Base-by-base conservation (phyloP, 106 monocot species). In the Dendrobium huoshanense region DNA sequence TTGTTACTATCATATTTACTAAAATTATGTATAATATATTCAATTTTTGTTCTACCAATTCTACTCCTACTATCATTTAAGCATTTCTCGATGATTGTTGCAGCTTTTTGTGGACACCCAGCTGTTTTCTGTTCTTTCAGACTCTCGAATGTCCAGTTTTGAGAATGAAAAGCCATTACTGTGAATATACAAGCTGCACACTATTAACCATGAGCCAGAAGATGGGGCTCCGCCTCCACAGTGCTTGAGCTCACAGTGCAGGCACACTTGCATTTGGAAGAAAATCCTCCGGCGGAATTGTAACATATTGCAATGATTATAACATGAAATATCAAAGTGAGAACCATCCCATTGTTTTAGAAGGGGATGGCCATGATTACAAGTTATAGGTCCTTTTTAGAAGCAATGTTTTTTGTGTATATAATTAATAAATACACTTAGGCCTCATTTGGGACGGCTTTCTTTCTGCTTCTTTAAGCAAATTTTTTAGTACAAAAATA, bases 101-200 rank as follows among this genome's bases (percentile, higher is more conserved):
- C 93, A 96, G 96, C 91, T 90, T 31, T 88, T 93, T 78, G 88
- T 91, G 64, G 96, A 96, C 54, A 96, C 96, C 16, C 96, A 96
- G 41, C 70, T 93, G 41, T 96, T 96, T 83, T 91, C 93, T 33
- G 96, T 88, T 72, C 80, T 92, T 48, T 89, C 94, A 18, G 96
- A 97, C 79, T 90, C 87, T 56, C 89, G 86, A 68, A 88, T 97
- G 17, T 87, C 89, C 42, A 91, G 81, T 31, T 94, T 84, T 67
- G 96, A 97, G 84, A 86, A 89, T 82, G 89, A 91, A 82, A 74
- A 74, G 74, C 41, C 42, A 6, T 74, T 6, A 43, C 43, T 19
- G 61, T 61, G 61, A 61, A 22, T 22, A 61, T 2, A 22, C n/a
- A 4, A 5, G 22, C 5, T 13, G 51, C 51, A 15, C 16, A 13